A percentile compares a stretch with the other conserved stretches of the same genome.
phyloP scores from a whole-genome alignment of 140 eudicot species.

The Erigeron philadelphicus region DNA sequence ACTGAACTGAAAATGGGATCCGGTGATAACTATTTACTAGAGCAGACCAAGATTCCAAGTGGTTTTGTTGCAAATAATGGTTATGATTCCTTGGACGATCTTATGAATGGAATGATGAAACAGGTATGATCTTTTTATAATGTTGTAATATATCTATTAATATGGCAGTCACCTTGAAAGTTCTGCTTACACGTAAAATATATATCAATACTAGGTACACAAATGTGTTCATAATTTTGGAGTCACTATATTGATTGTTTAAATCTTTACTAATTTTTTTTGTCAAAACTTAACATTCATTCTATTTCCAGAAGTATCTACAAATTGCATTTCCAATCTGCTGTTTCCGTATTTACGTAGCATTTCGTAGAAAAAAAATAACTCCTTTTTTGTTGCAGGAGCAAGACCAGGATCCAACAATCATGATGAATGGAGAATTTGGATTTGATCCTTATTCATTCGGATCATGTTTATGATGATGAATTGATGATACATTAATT shows the following conservation, averaged over 20 bases:
- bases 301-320: not conserved
- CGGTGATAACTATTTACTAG: conserved; percentile 39
- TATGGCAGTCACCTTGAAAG: no score
- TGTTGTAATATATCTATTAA: not conserved
- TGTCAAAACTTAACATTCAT: no score
- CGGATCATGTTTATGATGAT: conserved; percentile 46
- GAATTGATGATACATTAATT: conserved; percentile 28
- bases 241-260: no score
- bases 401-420: conserved; percentile 60
- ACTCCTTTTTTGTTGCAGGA: conserved; percentile 45
- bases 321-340: not conserved
- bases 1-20: conserved; percentile 43
- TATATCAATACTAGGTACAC: no score
- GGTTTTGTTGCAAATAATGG: conserved; percentile 43
- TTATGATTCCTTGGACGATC: conserved; percentile 67
- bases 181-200: no score
- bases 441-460: conserved; percentile 62
- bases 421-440: conserved; percentile 49
- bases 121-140: conserved; percentile 44
- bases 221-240: no score
- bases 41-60: conserved; percentile 39
- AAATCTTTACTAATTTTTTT: no score
- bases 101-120: conserved; percentile 77
- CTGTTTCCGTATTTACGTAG: not conserved
- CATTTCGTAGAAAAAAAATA: not conserved